A percentile compares a stretch with the other conserved stretches of the same genome.
phyloP scores from a whole-genome alignment of 1,284 basidiomycete genomes.

The Malassezia dermatis region DNA sequence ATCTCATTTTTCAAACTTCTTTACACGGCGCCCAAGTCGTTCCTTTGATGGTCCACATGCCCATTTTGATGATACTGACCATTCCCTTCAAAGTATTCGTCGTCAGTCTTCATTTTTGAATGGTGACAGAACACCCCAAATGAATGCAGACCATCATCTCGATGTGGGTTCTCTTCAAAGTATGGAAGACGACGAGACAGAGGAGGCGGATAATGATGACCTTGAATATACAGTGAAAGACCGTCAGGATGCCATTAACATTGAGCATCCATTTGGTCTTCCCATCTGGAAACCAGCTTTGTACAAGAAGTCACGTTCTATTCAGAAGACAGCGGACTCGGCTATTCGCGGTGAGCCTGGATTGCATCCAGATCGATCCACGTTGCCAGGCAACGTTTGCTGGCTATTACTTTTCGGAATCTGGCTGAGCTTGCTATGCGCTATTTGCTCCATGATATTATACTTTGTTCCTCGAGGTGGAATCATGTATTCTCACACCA shows the following conservation, averaged over 20 bases:
- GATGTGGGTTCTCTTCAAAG: not conserved
- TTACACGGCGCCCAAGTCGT: not conserved
- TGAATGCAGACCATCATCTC: not conserved
- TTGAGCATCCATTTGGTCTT: slow-evolving; percentile 96
- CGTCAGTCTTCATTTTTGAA: not conserved
- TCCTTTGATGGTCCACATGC: not conserved
- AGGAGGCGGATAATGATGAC: slow-evolving; percentile 51
- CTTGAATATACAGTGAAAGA: slow-evolving; percentile 84
- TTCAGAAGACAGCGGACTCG: slow-evolving; percentile 88
- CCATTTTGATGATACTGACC: not conserved
- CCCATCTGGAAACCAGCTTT: slow-evolving; percentile 99
- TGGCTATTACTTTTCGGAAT: slow-evolving; percentile 71
- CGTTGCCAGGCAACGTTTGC: slow-evolving; percentile 81
- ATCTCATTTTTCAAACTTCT: not conserved
- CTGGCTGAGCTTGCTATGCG: slow-evolving; percentile 70
- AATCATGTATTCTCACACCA: slow-evolving; percentile 69
- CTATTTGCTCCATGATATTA: slow-evolving; percentile 60
- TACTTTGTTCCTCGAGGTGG: slow-evolving; percentile 67
- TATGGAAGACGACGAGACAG: slow-evolving; percentile 9
- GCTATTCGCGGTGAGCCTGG: slow-evolving; percentile 85
- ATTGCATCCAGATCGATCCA: slow-evolving; percentile 76
- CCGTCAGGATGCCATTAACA: slow-evolving; percentile 90
- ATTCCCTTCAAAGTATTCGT: not conserved
- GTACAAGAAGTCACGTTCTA: slow-evolving; percentile 94
- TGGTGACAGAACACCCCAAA: not conserved